These are phyloP conservation scores for Colletotrichum ledebouriae DNA, from an alignment of 2,329 filamentous ascomycete species.

Conservation along the genomic window DNA sequence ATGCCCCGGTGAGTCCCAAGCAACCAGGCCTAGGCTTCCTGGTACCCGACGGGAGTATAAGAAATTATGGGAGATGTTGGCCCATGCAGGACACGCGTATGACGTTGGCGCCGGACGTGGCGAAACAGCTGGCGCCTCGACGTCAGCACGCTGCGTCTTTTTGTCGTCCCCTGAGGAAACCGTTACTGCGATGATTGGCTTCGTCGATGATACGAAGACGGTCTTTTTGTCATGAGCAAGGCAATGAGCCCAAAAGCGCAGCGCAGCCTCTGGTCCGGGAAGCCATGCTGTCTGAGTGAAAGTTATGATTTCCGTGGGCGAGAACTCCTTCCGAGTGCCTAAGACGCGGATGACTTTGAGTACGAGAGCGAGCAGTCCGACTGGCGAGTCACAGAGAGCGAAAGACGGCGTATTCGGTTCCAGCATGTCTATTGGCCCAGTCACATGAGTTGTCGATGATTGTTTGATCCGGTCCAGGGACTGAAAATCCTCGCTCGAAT, in stretches of 20 bases:
- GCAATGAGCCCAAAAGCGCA: conserved; percentile 68
- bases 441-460: conserved; percentile 49
- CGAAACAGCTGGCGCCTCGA: conserved; percentile 42
- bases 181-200: conserved; percentile 60
- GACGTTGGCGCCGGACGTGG: conserved; percentile 46
- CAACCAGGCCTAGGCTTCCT: conserved; percentile 60
- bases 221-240: conserved; percentile 51
- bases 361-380: conserved; percentile 68
- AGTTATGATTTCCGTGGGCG: conserved; percentile 68
- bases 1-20: conserved; percentile 63
- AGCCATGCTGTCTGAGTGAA: conserved; percentile 75
- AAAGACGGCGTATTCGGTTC: conserved; percentile 71
- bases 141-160: conserved; percentile 22
- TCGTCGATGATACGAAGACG: conserved; percentile 46
- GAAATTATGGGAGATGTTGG: conserved; percentile 57
- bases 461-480: conserved; percentile 52
- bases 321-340: conserved; percentile 57
- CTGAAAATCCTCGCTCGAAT: conserved; percentile 64
- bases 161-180: conserved; percentile 58
- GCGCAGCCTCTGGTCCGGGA: conserved; percentile 72
- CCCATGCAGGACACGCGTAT: conserved; percentile 66
- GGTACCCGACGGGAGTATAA: conserved; percentile 55
- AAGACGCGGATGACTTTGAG: conserved; percentile 61
- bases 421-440: conserved; percentile 47
- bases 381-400: conserved; percentile 72